These are phyloP conservation scores for Passiflora organensis DNA, from an alignment of 345 rosid genomes.

Conservation along the genomic window DNA sequence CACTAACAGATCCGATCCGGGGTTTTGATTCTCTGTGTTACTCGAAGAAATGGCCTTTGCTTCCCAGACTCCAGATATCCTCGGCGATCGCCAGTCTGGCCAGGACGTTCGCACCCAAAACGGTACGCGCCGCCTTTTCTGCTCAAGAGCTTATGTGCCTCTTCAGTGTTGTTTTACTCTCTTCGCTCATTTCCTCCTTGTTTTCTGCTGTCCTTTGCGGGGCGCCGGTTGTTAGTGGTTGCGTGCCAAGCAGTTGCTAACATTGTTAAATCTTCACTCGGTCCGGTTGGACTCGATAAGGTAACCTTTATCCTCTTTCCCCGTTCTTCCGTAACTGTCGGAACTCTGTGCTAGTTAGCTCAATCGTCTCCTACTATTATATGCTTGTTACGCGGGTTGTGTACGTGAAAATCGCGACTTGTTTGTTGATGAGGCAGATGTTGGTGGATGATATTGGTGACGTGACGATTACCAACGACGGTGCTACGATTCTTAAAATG, in stretches of 20 bases:
- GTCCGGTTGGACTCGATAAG: constrained; percentile 99
- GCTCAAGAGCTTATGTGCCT: background rate
- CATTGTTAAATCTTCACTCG: constrained; percentile 94
- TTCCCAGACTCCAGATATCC: constrained; percentile 67
- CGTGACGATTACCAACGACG: constrained; percentile 89
- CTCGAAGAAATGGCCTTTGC: constrained; percentile 44
- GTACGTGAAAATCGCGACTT: too few species aligned
- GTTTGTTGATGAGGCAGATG: constrained; percentile 45
- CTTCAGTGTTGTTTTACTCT: background rate
- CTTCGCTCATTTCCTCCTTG: background rate
- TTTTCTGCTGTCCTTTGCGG: background rate
- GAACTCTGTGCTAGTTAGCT: too few species aligned
- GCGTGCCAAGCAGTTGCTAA: constrained; percentile 95
- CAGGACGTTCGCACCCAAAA: constrained; percentile 98
- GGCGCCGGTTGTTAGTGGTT: constrained; percentile 61
- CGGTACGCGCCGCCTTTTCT: constrained; percentile 29
- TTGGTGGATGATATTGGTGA: constrained; percentile 96
- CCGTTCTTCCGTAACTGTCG: too few species aligned
- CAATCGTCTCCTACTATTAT: too few species aligned
- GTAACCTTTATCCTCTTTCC: constrained; percentile 27
- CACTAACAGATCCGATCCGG: constrained; percentile 27
- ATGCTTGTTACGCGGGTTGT: too few species aligned
- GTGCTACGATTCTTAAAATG: constrained; percentile 94
- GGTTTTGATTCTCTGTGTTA: constrained; percentile 5
- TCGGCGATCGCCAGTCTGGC: constrained; percentile 89